A percentile compares a stretch with the other conserved stretches of the same genome.
Evolutionary conservation across 2,329 filamentous ascomycete species (phyloP).

Genomic region (Akanthomyces lecanii): DNA sequence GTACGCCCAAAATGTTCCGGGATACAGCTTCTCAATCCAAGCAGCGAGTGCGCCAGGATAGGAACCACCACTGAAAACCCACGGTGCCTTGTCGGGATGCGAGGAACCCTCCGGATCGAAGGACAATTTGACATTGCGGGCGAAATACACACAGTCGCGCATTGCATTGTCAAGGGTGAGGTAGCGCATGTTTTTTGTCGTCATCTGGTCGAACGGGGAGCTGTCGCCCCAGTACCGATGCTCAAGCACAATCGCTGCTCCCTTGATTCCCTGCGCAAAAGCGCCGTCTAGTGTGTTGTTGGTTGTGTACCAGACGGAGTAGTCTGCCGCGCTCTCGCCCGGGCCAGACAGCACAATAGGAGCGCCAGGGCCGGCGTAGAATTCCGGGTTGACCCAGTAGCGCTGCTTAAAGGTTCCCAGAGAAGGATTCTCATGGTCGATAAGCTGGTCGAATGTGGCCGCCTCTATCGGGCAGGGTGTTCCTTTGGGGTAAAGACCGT

Average conservation of each 20-base stretch:
- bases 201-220: slow-evolving; percentile 60
- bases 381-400: slow-evolving; percentile 74
- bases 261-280: slow-evolving; percentile 62
- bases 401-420: slow-evolving; percentile 61
- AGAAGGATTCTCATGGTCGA: slow-evolving; percentile 53
- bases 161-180: slow-evolving; percentile 74
- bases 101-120: slow-evolving; percentile 61
- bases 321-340: slow-evolving; percentile 61
- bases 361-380: slow-evolving; percentile 71
- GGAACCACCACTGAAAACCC: slow-evolving; percentile 73
- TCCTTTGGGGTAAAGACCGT: slow-evolving; percentile 1
- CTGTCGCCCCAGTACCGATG: slow-evolving; percentile 80
- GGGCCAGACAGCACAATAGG: slow-evolving; percentile 65
- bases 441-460: slow-evolving; percentile 47
- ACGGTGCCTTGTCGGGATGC: slow-evolving; percentile 61
- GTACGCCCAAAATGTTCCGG: slow-evolving; percentile 69
- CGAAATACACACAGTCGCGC: slow-evolving; percentile 73
- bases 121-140: slow-evolving; percentile 62
- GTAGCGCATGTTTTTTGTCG: slow-evolving; percentile 66
- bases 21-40: slow-evolving; percentile 67
- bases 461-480: slow-evolving; percentile 5
- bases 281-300: slow-evolving; percentile 66
- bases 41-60: slow-evolving; percentile 75
- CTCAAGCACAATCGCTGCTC: slow-evolving; percentile 74
- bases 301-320: slow-evolving; percentile 60